Base-by-base conservation (phyloP, 140 eudicot species). In the Flaveria floridana region DNA sequence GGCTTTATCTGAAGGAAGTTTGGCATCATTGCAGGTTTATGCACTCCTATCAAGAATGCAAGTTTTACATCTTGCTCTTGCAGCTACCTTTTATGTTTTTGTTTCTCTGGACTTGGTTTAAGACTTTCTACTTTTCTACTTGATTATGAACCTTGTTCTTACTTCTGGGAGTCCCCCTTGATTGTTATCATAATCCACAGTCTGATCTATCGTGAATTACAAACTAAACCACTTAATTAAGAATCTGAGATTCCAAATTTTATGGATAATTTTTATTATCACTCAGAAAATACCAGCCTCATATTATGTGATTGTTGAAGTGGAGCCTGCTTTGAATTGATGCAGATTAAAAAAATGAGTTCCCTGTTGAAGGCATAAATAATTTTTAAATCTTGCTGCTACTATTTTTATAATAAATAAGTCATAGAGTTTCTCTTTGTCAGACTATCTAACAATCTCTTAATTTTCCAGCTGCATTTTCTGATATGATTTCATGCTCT, bases 1-100 rank as follows among this genome's bases (percentile, higher is more conserved):
- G 39, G 87, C 97, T 84, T 65, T 89, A 68, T 86, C 99, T 76
- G 99, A 95, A 83, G 99, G 97, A 78, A 95, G 86, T 86, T 72
- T 91, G 77, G 88, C 96, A 65, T 87, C 99, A 39, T 70, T 90
- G 85, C 96, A 90, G 96, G 96, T 90, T 78, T 76, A 14, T 76
- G 79, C 82, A 56, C 79, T 82, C 75, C 58, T 72, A 71, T 72
- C 53, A 62, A 82, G 76, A 59, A 65, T 77, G 70, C 79, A 72
- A 67, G 55, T 77, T 72, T 73, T 58, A 73, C 70, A 28, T 77
- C 68, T 65, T 77, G 72, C 80, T 41, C 85, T 71, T 81, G 62
- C 52, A 18, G 55, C 81, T 41, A 69, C 59, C 75, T 75, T 68
- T 48, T 80, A 51, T 62, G 65, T 37, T 61, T 68, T 74, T 19